A percentile compares a stretch with the other conserved stretches of the same genome.
These are phyloP conservation scores for Teunomyces atbi DNA, from an alignment of 805 yeast species.

Conservation along the genomic window DNA sequence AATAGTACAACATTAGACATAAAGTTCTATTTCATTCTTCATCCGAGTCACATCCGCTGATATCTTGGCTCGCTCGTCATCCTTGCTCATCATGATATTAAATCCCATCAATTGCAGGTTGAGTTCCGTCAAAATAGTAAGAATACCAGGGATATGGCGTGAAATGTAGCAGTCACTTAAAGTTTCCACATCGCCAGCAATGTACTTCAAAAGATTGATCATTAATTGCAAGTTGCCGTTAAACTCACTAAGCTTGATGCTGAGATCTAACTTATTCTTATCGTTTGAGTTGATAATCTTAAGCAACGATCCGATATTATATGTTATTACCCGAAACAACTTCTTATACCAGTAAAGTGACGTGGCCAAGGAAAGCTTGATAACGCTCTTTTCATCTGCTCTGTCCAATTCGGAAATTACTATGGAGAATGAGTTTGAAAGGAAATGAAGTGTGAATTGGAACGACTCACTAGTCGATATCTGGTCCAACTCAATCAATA, in stretches of 20 bases:
- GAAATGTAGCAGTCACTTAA: not conserved
- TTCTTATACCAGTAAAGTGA: conserved; percentile 34
- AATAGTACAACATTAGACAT: too few species aligned
- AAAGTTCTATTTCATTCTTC: not conserved
- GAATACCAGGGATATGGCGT: not conserved
- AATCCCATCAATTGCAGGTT: conserved; percentile 18
- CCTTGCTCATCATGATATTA: conserved; percentile 16
- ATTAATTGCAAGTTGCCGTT: conserved; percentile 32
- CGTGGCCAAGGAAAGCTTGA: conserved; percentile 19
- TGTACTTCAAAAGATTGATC: conserved; percentile 31
- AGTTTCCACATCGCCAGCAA: conserved; percentile 10
- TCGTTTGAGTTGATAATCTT: conserved; percentile 14
- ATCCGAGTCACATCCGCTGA: conserved; percentile 6
- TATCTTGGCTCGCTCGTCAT: conserved; percentile 11
- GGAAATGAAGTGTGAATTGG: conserved; percentile 42
- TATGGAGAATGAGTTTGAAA: conserved; percentile 39
- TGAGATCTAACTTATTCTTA: conserved; percentile 14
- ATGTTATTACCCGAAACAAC: conserved; percentile 36
- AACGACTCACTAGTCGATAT: conserved; percentile 35
- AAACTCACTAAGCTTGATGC: conserved; percentile 29
- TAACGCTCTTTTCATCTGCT: conserved; percentile 2
- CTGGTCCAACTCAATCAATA: conserved; percentile 41
- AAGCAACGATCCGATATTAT: conserved; percentile 23
- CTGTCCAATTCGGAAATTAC: conserved; percentile 21
- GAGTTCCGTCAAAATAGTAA: conserved; percentile 12